Evolutionary conservation across 2,329 filamentous ascomycete species (phyloP), one percentile per base, ranked within the genome.

Genomic region (Colletotrichum neosansevieriae): DNA sequence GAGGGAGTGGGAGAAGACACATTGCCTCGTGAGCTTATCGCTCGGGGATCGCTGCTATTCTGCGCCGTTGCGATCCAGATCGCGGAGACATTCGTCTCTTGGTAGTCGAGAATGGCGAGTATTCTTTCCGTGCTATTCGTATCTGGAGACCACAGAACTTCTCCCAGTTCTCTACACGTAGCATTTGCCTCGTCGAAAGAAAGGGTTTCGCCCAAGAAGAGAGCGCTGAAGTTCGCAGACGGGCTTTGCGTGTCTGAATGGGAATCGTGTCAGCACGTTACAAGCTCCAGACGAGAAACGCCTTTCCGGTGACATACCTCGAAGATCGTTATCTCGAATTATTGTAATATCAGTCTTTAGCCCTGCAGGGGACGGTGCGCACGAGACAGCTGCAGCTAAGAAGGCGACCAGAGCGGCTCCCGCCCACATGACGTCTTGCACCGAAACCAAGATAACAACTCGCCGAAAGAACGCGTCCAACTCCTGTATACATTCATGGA

Each of bases 271-370:
- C 56, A 53, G 24, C 2, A 50, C 10, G 36, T 11, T 34, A 6
- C 3, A 29, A 17, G 13, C 17, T 53, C 49, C 29, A 19, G 32
- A 2, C 5, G 5, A 32, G 13, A 17, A 10, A 53, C 10, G 12
- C 6, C 17, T n/a, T 32, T 21, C 34, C 29, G n/a, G 6, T 2
- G 15, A 58, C 71, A 44, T 70, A 79, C 80, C 81, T 74, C 77
- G 75, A 38, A 83, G 77, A 58, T 83, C 80, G 73, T 82, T 83
- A 67, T 80, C 76, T 50, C 79, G 74, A 29, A 82, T 65, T 29
- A 83, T 74, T 6, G 77, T 79, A 47, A 82, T 70, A 34, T 78
- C 78, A 1, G 79, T 78, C 38, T 76, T 73, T 6, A 82, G 67
- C n/a, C 72, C 73, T 59, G 73, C 71, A 15, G 79, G 78, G 21